These are phyloP conservation scores for Xylaria longipes DNA, from an alignment of 495 filamentous ascomycete species.

Conservation along the genomic window DNA sequence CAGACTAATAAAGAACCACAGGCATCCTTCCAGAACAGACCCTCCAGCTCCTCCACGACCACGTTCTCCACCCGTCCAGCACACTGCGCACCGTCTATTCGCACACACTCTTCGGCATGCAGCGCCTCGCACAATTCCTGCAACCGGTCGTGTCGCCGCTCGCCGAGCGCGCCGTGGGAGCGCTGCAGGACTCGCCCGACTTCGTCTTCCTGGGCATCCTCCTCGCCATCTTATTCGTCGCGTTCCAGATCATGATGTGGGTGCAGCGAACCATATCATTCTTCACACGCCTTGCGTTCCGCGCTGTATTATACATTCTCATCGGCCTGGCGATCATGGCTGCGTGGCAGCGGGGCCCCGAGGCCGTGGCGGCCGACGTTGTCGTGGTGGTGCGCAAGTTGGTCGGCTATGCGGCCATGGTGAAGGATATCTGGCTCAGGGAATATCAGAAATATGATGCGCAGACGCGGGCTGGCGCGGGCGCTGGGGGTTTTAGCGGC, in stretches of 20 bases:
- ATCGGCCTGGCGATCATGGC: slow-evolving; percentile 58
- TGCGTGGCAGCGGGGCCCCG: slow-evolving; percentile 69
- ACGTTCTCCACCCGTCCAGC: slow-evolving; percentile 46
- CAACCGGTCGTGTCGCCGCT: slow-evolving; percentile 54
- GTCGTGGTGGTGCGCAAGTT: slow-evolving; percentile 40
- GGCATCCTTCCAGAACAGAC: slow-evolving; percentile 50
- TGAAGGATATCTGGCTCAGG: slow-evolving; percentile 61
- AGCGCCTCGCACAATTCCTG: slow-evolving; percentile 23
- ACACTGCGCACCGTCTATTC: slow-evolving; percentile 42
- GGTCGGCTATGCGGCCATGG: slow-evolving; percentile 57
- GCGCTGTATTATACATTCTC: slow-evolving; percentile 64
- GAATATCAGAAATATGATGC: slow-evolving; percentile 59
- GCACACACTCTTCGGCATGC: slow-evolving; percentile 45
- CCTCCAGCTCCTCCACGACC: slow-evolving; percentile 43
- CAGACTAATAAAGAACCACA: slow-evolving; percentile 23
- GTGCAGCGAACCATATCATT: slow-evolving; percentile 72
- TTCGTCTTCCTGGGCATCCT: slow-evolving; percentile 64
- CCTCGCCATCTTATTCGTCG: slow-evolving; percentile 61
- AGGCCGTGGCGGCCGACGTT: slow-evolving; percentile 63
- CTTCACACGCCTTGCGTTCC: slow-evolving; percentile 68
- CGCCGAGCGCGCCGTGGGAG: slow-evolving; percentile 46
- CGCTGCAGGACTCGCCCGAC: slow-evolving; percentile 58
- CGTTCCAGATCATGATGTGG: slow-evolving; percentile 70
- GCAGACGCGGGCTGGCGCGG: slow-evolving; percentile 38
- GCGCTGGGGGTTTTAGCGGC: slow-evolving; percentile 24